Evolutionary conservation across 371 early-diverging fungal species (phyloP), one percentile per base, ranked within the genome.

Genomic region (Scutellospora calospora): DNA sequence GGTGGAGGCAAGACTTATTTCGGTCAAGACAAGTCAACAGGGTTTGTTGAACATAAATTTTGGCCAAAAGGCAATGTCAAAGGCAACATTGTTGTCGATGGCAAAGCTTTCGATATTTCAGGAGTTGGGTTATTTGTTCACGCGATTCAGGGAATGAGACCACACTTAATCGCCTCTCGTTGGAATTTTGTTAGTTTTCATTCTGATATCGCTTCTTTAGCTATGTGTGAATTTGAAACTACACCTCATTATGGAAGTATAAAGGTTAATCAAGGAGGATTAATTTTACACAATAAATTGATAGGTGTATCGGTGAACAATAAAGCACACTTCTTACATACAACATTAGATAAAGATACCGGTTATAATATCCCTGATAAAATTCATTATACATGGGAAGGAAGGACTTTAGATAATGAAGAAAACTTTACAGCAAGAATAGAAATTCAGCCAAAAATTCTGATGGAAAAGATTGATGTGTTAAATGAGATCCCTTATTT

Each of bases 401-500:
- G 97, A 35, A 90, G 92, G 85, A 94, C 96, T 0, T 83, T 91
- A 11, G 87, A 87, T 38, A 90, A 90, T 49, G 92, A 89, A 41
- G 90, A 94, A 86, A 87, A 87, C 52, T 90, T 93, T 33, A 89
- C 86, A 54, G 90, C 94, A 22, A 83, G 83, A 9, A 87, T 95
- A 87, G 82, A 90, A 18, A 89, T 94, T 51, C 84, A 84, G 31
- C 88, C 92, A 51, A 85, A 90, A 79, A 87, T 88, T 63, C 87
- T 95, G 73, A 83, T 93, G 73, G 91, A 92, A 63, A 93, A 94
- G 82, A 92, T 98, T 71, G 97, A 98, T 83, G 90, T 98, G 35
- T 84, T 98, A 66, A 87, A 91, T 41, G 95, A 96, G 84, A 90
- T 98, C 80, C 97, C 98, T 31, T 97, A 90, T 87, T 85, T 97